These are phyloP conservation scores for Diplotaxis tenuifolia DNA, from an alignment of 345 rosid species.

Conservation along the genomic window DNA sequence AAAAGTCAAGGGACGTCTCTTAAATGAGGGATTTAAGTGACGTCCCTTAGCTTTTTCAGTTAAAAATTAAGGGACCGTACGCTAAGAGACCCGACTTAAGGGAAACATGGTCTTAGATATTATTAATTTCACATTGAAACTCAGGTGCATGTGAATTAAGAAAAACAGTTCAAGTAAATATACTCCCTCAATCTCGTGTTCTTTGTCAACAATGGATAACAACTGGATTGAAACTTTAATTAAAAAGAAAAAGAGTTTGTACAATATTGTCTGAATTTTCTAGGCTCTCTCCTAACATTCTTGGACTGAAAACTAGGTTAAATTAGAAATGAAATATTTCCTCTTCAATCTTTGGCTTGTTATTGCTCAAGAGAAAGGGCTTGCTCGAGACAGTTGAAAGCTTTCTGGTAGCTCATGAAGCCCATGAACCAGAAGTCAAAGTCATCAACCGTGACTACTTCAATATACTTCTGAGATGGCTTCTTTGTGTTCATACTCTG, in stretches of 20 bases:
- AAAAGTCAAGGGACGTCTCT: too few species aligned
- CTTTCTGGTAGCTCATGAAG: constrained; percentile 64
- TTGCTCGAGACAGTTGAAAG: constrained; percentile 56
- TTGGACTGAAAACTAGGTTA: constrained; percentile 25
- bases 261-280: constrained; percentile 22
- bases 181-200: constrained; percentile 4
- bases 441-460: constrained; percentile 60
- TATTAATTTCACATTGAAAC: background rate
- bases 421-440: constrained; percentile 97
- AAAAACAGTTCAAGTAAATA: constrained; percentile 7
- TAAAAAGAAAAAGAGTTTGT: constrained; percentile 10
- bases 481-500: constrained; percentile 52
- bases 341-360: constrained; percentile 16
- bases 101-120: too few species aligned
- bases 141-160: background rate
- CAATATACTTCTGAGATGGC: constrained; percentile 70
- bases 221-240: background rate
- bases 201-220: constrained; percentile 15
- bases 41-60: too few species aligned
- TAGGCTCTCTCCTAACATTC: constrained; percentile 28
- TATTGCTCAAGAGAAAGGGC: constrained; percentile 39
- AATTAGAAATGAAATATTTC: constrained; percentile 28
- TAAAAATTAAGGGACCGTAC: too few species aligned
- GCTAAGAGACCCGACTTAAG: too few species aligned
- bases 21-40: too few species aligned